These are phyloP conservation scores for Starmerella sp. DNA, from an alignment of 805 yeast species.

Conservation along the genomic window DNA sequence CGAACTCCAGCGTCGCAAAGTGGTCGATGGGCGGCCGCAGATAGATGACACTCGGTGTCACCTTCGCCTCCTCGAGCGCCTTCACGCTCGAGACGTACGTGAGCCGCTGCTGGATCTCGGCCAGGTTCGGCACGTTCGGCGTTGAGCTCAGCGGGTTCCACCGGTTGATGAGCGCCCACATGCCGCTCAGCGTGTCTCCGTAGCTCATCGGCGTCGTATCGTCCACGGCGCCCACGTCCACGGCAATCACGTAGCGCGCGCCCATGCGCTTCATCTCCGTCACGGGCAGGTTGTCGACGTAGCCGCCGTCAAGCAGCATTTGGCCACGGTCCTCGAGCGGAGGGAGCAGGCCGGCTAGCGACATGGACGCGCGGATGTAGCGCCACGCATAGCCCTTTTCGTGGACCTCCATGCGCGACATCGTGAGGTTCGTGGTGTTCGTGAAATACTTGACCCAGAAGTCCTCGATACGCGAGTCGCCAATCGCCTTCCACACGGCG, in stretches of 20 bases:
- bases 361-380: constrained; percentile 91
- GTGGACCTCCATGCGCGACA: constrained; percentile 90
- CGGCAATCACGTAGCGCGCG: constrained; percentile 76
- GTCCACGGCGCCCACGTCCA: constrained; percentile 92
- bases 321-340: constrained; percentile 74
- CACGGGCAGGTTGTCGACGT: constrained; percentile 87
- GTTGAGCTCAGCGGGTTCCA: constrained; percentile 81
- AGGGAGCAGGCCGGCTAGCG: constrained; percentile 86
- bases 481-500: constrained; percentile 95
- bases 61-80: constrained; percentile 80
- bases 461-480: constrained; percentile 85
- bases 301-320: constrained; percentile 93
- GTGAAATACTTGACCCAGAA: constrained; percentile 86
- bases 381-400: constrained; percentile 91
- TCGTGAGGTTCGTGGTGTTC: constrained; percentile 89
- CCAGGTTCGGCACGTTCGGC: constrained; percentile 86
- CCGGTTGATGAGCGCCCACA: constrained; percentile 78
- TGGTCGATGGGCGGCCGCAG: constrained; percentile 89
- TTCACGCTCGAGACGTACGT: constrained; percentile 94
- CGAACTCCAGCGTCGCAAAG: constrained; percentile 85
- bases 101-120: constrained; percentile 83
- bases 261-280: constrained; percentile 80
- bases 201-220: constrained; percentile 81
- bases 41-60: constrained; percentile 72
- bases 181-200: constrained; percentile 87